Evolutionary conservation across 169 alveolate genomes (phyloP).

Genomic region (Eimeria brunetti): DNA sequence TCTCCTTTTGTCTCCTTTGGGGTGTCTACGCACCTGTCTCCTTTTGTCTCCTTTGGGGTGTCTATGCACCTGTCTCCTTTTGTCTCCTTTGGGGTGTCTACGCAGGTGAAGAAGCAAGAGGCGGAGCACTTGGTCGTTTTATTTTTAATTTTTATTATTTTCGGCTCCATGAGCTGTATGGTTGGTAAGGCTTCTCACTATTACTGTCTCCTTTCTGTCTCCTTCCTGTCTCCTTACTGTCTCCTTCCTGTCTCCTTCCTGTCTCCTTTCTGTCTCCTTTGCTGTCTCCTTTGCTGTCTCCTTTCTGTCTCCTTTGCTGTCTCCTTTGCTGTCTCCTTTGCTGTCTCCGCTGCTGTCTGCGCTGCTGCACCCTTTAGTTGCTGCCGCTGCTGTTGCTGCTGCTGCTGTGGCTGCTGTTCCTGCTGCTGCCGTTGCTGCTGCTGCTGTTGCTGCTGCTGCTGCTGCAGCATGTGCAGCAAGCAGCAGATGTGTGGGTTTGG

Average conservation of each 20-base stretch:
- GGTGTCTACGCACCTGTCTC: no score
- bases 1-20: no score
- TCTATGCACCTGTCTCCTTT: not conserved
- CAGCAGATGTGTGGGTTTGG: not conserved
- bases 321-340: not conserved
- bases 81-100: not conserved
- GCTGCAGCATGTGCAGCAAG: not conserved
- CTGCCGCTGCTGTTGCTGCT: not conserved
- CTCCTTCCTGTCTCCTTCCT: no score
- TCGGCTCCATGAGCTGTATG: conserved; percentile 37
- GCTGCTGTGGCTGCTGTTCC: not conserved
- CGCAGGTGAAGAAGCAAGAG: not conserved
- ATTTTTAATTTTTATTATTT: conserved; percentile 5
- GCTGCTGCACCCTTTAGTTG: not conserved
- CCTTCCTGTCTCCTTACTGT: no score
- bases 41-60: no score
- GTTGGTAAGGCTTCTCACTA: conserved; percentile 30
- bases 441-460: not conserved
- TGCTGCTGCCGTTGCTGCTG: not conserved
- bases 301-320: not conserved
- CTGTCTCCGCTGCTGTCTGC: not conserved
- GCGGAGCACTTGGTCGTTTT: conserved; percentile 22
- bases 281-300: not conserved
- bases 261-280: not conserved
- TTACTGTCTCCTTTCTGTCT: no score